Base-by-base conservation (phyloP, 768 basidiomycete genomes). In the Sarcodon sp. region DNA sequence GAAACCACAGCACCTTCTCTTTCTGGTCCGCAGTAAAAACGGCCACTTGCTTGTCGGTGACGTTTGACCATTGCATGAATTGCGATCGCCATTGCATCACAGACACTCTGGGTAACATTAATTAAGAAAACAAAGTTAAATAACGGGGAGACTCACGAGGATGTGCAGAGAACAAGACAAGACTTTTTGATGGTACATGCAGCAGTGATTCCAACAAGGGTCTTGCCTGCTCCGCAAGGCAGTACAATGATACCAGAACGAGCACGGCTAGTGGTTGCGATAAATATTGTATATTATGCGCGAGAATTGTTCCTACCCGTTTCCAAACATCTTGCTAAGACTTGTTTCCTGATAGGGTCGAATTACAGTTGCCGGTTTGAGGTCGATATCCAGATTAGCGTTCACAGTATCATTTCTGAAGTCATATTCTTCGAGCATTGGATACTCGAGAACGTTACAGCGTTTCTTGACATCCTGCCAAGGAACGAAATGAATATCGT, bases 131-230 rank as follows among this genome's bases (percentile, higher is more conserved):
- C 43, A 31, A 15, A 9, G 44, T 36, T 16, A 15, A 11, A 37
- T 16, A 46, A 47, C 33, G 52, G 10, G 45, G 39, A 43, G 13
- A 72, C 91, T 68, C 64, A 96, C 92, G 90, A 92, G 44, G 94
- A 97, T 18, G 96, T 99, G 66, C 94, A 98, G 39, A 99, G 70
- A 11, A 99, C 93, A 13, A 99, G 75, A 61, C 91, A 94, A 18
- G 92, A 96, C 68, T 99, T 99, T 71, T 97, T 97, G 69, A 99
- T 93, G 27, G 96, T 99, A 60, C 94, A 97, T 13, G 96, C 96
- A 9, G 96, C 96, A 2, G 94, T 98, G 59, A 99, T 97, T n/a
- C 96, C 96, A 8, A 99, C 96, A 4, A 99, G 75, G 10, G 96
- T 99, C 70, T 99, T 99, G 33, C 96, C 96, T 38, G 96, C 96